Evolutionary conservation across 805 yeast species (phyloP), one percentile per base, ranked within the genome.

Genomic region (Zygoascus biomembranicola): DNA sequence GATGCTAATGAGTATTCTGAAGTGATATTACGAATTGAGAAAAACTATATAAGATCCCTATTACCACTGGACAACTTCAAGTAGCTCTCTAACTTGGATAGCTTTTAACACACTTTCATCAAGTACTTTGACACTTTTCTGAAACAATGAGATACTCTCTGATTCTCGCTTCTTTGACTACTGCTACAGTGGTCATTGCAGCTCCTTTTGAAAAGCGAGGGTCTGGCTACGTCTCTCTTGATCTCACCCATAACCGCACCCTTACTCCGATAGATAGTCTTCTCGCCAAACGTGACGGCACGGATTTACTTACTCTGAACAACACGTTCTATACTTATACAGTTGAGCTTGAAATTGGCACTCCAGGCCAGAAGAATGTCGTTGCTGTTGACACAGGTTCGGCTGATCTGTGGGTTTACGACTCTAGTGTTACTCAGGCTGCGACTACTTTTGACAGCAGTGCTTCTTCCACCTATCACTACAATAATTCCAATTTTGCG

Each of bases 351-450:
- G 52, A 63, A 5, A 53, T 76, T 16, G 80, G 81, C 11, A 69
- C 73, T 1, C 78, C 78, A 3, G 61, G 68, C 2, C 77, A 75
- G 57, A 60, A 63, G 28, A 55, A 75, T 9, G 63, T 67, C 9
- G 73, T 75, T 5, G 60, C 70, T 28, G 59, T 77, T 39, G 81
- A 77, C 58, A 75, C 80, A 1, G 81, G 80, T 2, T 75, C 79
- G 5, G 70, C 78, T 0, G 78, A 76, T 54, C 63, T 76, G 26
- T 77, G 80, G 80, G 71, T 76, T 11, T 69, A 68, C 58, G 66
- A 69, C 47, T 59, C 68, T 18, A 49, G 57, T 19, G 59, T 60
- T 55, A 47, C 60, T 43, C 35, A 20, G 4, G 52, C 52, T n/a
- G 32, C 10, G 10, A 39, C 37, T 42, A 20, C 43, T 37, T 50